phyloP scores from a whole-genome alignment of 371 early-diverging fungal genomes.

The Hamiltosporidium tvaerminnensis region DNA sequence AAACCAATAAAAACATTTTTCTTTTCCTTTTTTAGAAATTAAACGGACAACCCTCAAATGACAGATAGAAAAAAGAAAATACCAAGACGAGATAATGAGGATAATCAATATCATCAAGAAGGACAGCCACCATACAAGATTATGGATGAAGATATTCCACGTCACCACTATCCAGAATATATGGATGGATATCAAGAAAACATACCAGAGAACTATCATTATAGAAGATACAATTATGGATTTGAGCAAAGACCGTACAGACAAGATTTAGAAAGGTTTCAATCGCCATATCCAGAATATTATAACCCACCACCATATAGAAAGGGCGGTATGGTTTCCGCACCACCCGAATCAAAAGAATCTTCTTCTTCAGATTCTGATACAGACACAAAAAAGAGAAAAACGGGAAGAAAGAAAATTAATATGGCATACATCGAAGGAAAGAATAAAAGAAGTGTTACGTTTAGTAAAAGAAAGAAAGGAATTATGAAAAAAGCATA shows the following conservation, averaged over 20 bases:
- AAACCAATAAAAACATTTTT: no score
- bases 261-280: background rate
- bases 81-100: no score
- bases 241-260: background rate
- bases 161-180: no score
- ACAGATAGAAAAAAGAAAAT: no score
- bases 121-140: no score
- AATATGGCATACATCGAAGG: slow-evolving; percentile 86
- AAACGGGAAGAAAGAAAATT: slow-evolving; percentile 69
- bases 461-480: slow-evolving; percentile 88
- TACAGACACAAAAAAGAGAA: background rate
- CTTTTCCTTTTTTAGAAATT: no score
- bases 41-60: no score
- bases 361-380: slow-evolving; percentile 2
- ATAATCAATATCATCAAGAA: no score
- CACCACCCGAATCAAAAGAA: no score
- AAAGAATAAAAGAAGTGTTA: slow-evolving; percentile 77
- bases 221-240: background rate
- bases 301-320: background rate
- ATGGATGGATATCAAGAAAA: no score
- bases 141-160: no score
- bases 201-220: background rate
- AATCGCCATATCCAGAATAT: background rate
- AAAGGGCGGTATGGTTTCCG: background rate
- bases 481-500: slow-evolving; percentile 98